Percentiles rank a stretch among this genome's conserved stretches.
phyloP scores from a whole-genome alignment of 2,329 filamentous ascomycete species.

The Lasiodiplodia sp. region DNA sequence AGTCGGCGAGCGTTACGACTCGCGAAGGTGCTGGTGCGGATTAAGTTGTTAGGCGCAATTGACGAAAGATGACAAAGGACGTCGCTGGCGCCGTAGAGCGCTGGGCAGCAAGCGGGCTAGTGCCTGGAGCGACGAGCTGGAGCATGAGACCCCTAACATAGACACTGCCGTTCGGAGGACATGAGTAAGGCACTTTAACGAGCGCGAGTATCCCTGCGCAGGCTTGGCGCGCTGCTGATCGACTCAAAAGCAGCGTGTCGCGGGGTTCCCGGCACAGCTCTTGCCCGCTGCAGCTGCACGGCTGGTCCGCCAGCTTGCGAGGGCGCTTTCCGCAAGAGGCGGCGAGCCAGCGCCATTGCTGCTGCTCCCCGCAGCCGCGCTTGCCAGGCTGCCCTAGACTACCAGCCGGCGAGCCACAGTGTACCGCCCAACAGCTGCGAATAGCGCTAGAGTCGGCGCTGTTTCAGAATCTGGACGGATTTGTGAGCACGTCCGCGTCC shows the following conservation, averaged over 20 bases:
- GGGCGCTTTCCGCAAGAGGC: not conserved
- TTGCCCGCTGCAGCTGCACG: not conserved
- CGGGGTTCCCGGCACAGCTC: constrained; percentile 10
- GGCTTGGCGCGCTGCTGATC: constrained; percentile 7
- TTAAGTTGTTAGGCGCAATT: constrained; percentile 15
- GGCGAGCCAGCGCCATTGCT: not conserved
- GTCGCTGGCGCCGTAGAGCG: constrained; percentile 10
- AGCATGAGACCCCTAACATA: constrained; percentile 19
- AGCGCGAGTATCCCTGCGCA: constrained; percentile 9
- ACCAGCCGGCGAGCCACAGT: not conserved
- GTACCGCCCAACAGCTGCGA: constrained; percentile 8
- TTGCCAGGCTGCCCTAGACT: not conserved
- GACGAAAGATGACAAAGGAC: constrained; percentile 5
- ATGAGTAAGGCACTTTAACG: constrained; percentile 17
- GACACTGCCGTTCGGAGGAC: constrained; percentile 4
- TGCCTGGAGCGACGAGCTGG: not conserved
- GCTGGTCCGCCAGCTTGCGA: not conserved
- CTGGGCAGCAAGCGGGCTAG: constrained; percentile 13
- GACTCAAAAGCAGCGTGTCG: not conserved
- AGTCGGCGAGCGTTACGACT: not conserved
- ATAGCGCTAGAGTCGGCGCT: constrained; percentile 17
- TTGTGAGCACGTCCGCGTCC: constrained; percentile 16
- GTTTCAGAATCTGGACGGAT: constrained; percentile 20
- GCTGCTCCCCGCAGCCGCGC: constrained; percentile 1
- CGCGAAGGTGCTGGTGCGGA: constrained; percentile 10